A percentile compares a stretch with the other conserved stretches of the same genome.
phyloP scores from a whole-genome alignment of 768 basidiomycete genomes.

The Tephrocybe sp. region DNA sequence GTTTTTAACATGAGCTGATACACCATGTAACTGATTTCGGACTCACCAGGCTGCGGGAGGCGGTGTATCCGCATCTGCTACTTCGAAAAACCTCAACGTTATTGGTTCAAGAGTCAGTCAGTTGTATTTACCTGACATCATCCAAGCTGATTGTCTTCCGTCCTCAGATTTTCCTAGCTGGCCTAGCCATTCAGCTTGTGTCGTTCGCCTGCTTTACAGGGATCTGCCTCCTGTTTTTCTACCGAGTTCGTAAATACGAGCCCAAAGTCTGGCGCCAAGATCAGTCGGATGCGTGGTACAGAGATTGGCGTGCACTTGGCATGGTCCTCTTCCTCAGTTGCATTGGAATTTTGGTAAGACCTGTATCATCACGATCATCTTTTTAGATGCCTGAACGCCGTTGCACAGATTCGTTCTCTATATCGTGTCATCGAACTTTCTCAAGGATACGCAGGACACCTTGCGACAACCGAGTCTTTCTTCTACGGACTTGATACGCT shows the following conservation, averaged over 20 bases:
- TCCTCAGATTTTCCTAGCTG: slow-evolving; percentile 58
- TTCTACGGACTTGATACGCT: slow-evolving; percentile 68
- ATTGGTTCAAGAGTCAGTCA: slow-evolving; percentile 36
- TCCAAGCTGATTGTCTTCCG: slow-evolving; percentile 26
- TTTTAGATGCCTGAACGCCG: background rate
- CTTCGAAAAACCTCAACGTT: slow-evolving; percentile 23
- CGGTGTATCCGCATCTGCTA: slow-evolving; percentile 41
- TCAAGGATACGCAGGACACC: slow-evolving; percentile 54
- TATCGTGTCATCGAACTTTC: slow-evolving; percentile 61
- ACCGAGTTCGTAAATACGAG: slow-evolving; percentile 39
- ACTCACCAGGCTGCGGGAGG: slow-evolving; percentile 44
- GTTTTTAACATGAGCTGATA: background rate
- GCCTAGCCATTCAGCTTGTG: slow-evolving; percentile 50
- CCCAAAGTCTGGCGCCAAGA: slow-evolving; percentile 39
- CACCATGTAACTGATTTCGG: slow-evolving; percentile 24
- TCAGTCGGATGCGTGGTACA: slow-evolving; percentile 38
- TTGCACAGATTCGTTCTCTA: slow-evolving; percentile 53
- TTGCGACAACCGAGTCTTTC: slow-evolving; percentile 54
- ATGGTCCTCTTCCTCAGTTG: slow-evolving; percentile 50
- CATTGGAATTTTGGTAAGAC: slow-evolving; percentile 55
- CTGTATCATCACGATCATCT: background rate
- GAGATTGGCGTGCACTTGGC: slow-evolving; percentile 58
- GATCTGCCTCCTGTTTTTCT: slow-evolving; percentile 47
- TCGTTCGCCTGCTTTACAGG: slow-evolving; percentile 50
- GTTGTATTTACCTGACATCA: background rate